Evolutionary conservation across 2,329 filamentous ascomycete species (phyloP), one percentile per base, ranked within the genome.

Genomic region (Fusarium anthophilum): DNA sequence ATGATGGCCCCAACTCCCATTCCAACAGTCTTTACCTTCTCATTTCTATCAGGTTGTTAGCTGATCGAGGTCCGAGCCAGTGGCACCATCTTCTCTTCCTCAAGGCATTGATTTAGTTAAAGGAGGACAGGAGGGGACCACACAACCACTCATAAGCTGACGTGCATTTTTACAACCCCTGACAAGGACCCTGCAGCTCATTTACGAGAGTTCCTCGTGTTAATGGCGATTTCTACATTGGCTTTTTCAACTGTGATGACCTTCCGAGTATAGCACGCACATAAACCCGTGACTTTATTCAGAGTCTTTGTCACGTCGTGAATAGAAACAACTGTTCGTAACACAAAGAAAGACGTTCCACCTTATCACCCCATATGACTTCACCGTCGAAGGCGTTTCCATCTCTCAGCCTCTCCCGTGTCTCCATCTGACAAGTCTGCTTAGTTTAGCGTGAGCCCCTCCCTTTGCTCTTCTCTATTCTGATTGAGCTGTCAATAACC

Each of bases 131-230:
- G 51, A 53, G 70, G 66, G 56, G 66, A 45, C 68, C 59, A 54
- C 48, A 63, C 44, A 69, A 70, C 66, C 59, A 70, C 45, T 70
- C 45, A 70, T 24, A 66, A 28, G 66, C 66, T 70, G 53, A 70
- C 66, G n/a, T 63, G 69, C 56, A 58, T 48, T 54, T 63, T 50
- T 59, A 65, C 38, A 51, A 63, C 50, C 71, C 71, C 51, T 72
- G 58, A 54, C 56, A 30, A 41, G 51, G 47, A 62, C 71, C 71
- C 67, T 72, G 71, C 39, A 54, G 24, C 58, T 68, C 67, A 74
- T 74, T 74, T 74, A 53, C 71, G 68, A 66, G 60, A 50, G 50
- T 63, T 38, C 50, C 64, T 74, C 59, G 72, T 74, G 63, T 74
- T 69, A 43, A 53, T 44, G 54, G 47, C 24, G 43, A 38, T 62